Evolutionary conservation across 106 monocot genomes (phyloP).

Genomic region (Acanthochlamys bracteata): DNA sequence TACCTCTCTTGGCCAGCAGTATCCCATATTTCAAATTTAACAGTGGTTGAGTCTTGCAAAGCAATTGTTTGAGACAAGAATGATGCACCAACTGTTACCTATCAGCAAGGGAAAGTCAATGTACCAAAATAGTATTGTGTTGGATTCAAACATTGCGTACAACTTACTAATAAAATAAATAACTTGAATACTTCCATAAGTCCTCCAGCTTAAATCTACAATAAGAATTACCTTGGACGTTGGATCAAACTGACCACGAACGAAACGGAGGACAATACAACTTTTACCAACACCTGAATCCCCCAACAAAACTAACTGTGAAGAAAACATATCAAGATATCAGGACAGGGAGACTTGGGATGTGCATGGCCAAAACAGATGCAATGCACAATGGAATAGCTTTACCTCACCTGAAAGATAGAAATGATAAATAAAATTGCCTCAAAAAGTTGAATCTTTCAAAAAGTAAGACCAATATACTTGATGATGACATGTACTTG

Average conservation of each 20-base stretch:
- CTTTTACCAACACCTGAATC: constrained; percentile 99
- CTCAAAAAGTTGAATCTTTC: too few relatives aligned
- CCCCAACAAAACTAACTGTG: constrained; percentile 86
- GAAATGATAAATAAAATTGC: too few relatives aligned
- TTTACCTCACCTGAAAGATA: not conserved
- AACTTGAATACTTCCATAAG: too few relatives aligned
- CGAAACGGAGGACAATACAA: constrained; percentile 98
- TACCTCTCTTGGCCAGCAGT: constrained; percentile 99
- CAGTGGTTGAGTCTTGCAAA: constrained; percentile 83
- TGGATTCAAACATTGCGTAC: not conserved
- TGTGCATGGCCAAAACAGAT: not conserved
- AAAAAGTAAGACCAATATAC: too few relatives aligned
- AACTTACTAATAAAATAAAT: too few relatives aligned
- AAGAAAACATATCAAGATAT: not conserved
- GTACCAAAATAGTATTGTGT: not conserved
- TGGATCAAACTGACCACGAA: constrained; percentile 97
- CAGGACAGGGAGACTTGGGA: too few relatives aligned
- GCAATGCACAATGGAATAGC: not conserved
- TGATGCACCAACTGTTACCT: constrained; percentile 99
- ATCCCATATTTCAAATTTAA: constrained; percentile 99
- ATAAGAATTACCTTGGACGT: constrained; percentile 78
- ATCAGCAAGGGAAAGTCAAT: constrained; percentile 10
- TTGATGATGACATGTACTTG: too few relatives aligned
- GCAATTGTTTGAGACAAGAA: constrained; percentile 97
- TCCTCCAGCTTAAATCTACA: not conserved